Base-by-base conservation (phyloP, 352 stramenopile genomes). In the Elongisporangium undulatum region DNA sequence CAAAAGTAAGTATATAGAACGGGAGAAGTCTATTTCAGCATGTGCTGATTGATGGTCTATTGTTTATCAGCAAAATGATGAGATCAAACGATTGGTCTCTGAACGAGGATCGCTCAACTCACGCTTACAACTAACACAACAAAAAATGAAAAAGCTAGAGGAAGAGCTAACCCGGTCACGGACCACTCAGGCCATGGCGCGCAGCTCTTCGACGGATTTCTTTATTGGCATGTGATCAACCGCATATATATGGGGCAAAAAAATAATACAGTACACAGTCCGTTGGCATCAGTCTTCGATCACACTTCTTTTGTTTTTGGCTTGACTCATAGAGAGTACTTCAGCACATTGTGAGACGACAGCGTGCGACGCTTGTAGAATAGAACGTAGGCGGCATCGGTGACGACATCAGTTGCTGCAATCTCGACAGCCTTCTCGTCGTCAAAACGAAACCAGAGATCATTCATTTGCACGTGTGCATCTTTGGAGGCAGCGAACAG, bases 341-440 rank as follows among this genome's bases (percentile, higher is more conserved):
- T 72, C 53, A 92, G 59, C 8, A 92, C 66, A 56, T 90, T 92
- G 62, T 85, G 74, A 2, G 83, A 55, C 23, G 84, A 95, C 8
- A 92, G 65, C 21, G 72, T 78, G 23, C 82, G 79, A n/a, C 85
- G 84, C 57, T 93, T 90, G 75, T 97, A 97, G 55, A 97, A 97
- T 20, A 97, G 74, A 15, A 97, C 87, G 69, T 97, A 97, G 8
- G 89, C 87, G 5, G 85, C 82, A 59, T 92, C 82, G n/a, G 84
- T 88, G 24, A 90, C 67, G 2, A 96, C 82, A 53, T 95, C 83
- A 2, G 61, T 72, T 8, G 72, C 54, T 9, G 85, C 79, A 29
- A 95, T 85, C 61, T 95, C 85, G 0, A 79, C 71, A 4, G 92
- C 85, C 24, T 87, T 88, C 38, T 92, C 82, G 59, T 95, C 86